Evolutionary conservation across 2,329 filamentous ascomycete species (phyloP), one percentile per base, ranked within the genome.

Genomic region (Paraconiothyrium brasiliense): DNA sequence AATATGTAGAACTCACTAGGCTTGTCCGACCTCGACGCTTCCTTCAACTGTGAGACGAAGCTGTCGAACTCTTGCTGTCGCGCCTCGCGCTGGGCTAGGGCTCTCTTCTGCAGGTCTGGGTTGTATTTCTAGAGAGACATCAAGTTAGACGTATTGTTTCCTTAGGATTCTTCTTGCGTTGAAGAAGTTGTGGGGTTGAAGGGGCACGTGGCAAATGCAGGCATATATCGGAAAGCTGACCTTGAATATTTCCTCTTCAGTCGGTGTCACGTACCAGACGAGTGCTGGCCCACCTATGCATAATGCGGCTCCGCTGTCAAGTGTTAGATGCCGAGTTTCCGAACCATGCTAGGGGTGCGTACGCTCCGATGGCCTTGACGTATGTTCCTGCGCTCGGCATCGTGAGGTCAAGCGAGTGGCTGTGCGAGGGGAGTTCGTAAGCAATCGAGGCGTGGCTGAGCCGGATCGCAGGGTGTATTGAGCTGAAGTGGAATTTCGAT

Each of bases 21-120:
- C 82, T 94, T 97, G 75, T 97, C 90, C 14, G 91, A 95, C 82
- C 94, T 96, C 30, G 92, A 92, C 78, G 94, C 92, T 71, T 94
- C 88, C 84, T 97, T 97, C 76, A 99, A 80, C 71, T 90, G 89
- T 52, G 76, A 86, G 32, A 97, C 91, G 74, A 97, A 98, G 59
- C 93, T 87, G 75, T 97, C 92, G 71, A 97, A 97, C 61, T 97
- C 93, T 79, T 94, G 86, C 74, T 95, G 88, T 62, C 87, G 87
- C 76, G 91, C 88, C 60, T 90, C 85, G 20, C 93, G 87, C 61
- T 89, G 87, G 78, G 94, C 93, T n/a, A 97, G 82, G 64, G 92
- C 93, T 74, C 91, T 88, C 78, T 92, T 92, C 76, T 95, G 92
- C n/a, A 99, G 86, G 37, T 98, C 95, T 0, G 94, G 94, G 79